Evolutionary conservation across 768 basidiomycete species (phyloP), one percentile per base, ranked within the genome.

Genomic region (Boletus insuetus): DNA sequence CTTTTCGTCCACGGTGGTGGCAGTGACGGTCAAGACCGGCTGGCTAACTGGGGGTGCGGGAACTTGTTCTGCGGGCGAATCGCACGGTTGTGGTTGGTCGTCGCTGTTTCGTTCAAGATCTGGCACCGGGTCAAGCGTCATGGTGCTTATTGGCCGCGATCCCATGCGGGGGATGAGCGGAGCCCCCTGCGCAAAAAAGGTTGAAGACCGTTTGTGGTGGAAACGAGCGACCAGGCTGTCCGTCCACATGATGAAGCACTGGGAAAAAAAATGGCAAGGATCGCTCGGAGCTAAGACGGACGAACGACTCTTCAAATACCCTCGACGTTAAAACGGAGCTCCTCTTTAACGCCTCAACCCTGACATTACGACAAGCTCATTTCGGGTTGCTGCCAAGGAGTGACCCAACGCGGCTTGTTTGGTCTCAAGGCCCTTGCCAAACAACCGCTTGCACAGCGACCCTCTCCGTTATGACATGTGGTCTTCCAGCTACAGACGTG

Each of bases 111-210:
- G 8, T 20, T 46, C 29, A 6, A 57, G 26, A 17, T 64, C 68
- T 26, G 13, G 55, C 3, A 67, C 26, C 0, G 57, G 58, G 7
- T 50, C 54, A 35, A 68, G 51, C 8, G 44, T 35, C 12, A 40
- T 32, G 0, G 42, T 48, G 50, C 54, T 59, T 17, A 49, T 12
- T 9, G 56, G 57, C 11, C 56, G 58, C 1, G 55, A 35, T 4
- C 29, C 47, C 22, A 48, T 40, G 17, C 32, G 6, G 13, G 58
- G 5, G 13, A 68, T 54, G 3, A 68, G 59, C n/a, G 65, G 60
- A 10, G 47, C 54, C 0, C 41, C 34, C 10, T 64, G 65, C 4
- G 63, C 47, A 39, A 47, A 43, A 8, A 35, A 14, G 8, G 58
- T 55, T 24, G 14, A 13, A 14, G 45, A 16, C 14, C 59, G 59